Percentiles rank a stretch among this genome's conserved stretches.
These are phyloP conservation scores for Globisporangium emineosum DNA, from an alignment of 352 stramenopile genomes.

Conservation along the genomic window DNA sequence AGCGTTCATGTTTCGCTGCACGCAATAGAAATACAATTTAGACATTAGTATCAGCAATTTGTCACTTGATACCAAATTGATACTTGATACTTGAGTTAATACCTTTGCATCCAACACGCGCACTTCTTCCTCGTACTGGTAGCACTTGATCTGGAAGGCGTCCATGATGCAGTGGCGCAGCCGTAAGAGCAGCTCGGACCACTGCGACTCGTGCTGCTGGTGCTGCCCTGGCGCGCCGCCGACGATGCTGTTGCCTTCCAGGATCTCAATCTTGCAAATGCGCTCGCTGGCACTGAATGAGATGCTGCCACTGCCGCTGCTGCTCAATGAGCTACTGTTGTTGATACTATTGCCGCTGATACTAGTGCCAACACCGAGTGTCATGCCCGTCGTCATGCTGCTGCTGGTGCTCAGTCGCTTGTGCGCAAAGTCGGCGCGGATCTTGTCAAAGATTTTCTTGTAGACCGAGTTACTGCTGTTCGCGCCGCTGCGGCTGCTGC, in stretches of 20 bases:
- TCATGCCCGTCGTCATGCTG: conserved; percentile 10
- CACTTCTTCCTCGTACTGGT: conserved; percentile 77
- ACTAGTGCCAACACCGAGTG: conserved; percentile 4
- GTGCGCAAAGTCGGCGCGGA: conserved; percentile 59
- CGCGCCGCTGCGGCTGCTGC: conserved; percentile 30
- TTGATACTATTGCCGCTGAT: not conserved
- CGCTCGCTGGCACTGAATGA: conserved; percentile 30
- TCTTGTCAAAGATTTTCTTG: conserved; percentile 76
- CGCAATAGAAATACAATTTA: not conserved
- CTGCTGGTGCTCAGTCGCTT: conserved; percentile 25
- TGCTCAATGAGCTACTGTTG: conserved; percentile 6
- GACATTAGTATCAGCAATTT: not conserved
- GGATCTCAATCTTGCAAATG: conserved; percentile 83
- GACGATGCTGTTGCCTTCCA: conserved; percentile 67
- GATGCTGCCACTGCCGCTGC: conserved; percentile 5
- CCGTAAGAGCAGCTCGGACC: conserved; percentile 67
- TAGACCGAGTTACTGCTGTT: conserved; percentile 41
- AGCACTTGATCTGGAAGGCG: conserved; percentile 73
- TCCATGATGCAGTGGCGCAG: conserved; percentile 80
- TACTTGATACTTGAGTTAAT: not conserved
- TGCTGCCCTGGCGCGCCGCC: conserved; percentile 45
- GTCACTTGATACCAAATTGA: not conserved
- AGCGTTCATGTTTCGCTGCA: conserved; percentile 31
- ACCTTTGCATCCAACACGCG: conserved; percentile 64
- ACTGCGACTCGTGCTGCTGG: conserved; percentile 77